Evolutionary conservation across 176 grass and related monocot genomes (phyloP), one percentile per base, ranked within the genome.

Genomic region (Tillandsia fasciculata): DNA sequence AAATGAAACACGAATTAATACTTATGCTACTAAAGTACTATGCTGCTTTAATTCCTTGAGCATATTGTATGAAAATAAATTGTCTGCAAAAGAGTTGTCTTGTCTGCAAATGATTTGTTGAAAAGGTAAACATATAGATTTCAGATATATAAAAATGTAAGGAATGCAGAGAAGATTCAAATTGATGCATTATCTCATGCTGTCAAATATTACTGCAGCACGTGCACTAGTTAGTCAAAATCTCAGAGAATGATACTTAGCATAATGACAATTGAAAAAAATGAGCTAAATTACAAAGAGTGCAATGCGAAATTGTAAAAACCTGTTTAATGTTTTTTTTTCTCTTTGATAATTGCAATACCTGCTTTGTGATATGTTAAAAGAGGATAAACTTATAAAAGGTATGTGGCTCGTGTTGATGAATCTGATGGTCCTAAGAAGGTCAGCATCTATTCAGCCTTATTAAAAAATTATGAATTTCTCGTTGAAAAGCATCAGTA

Each of bases 401-500:
- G 9, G 54, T 59, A 22, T 17, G 20, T 9, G 54, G 54, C 12
- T 59, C 12, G 22, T 20, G 54, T 59, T 17, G 54, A 59, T 59
- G 54, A 59, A n/a, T 7, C 12, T 59, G 9, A 17, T 18, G 8
- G 54, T 18, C 14, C 54, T 17, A 1, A 17, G n/a, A 59, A 42
- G 33, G 54, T 8, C 12, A 59, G 54, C 7, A 59, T 59, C 14
- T 59, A 59, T 59, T 22, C 54, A 8, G 15, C 54, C 12, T 59
- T 14, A 4, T 59, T 20, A 14, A 59, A 59, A 68, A 33, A 64
- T 75, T 64, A 58, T 59, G 15, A 10, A 51, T 42, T 15, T 51
- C 76, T 15, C 52, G 33, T 42, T 42, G 33, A 65, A 64, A 69
- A 56, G 52, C 50, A 48, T 65, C 77, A 81, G 69, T 8, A 67